Conservation (phyloP, 345 rosid genomes). For the Citrus sp. region DNA sequence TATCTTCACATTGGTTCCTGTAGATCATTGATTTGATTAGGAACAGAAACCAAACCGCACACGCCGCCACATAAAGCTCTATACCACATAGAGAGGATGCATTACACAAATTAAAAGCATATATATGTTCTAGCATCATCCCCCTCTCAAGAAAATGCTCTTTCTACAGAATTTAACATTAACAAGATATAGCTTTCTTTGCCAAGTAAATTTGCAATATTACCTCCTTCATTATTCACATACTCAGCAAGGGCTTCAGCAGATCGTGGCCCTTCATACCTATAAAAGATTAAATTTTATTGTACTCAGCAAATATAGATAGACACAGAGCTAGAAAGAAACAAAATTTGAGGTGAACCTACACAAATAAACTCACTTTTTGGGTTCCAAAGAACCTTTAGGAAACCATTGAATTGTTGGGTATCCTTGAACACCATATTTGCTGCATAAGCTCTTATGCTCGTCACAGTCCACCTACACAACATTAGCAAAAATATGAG, state of each 20-base stretch:
- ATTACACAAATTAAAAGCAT: not conserved
- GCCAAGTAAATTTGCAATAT: not conserved
- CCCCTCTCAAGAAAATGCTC: not conserved
- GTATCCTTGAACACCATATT: conserved; percentile 90
- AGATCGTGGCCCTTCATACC: conserved; percentile 89
- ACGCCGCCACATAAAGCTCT: not conserved
- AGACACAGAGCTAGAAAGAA: not conserved
- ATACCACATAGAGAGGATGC: not conserved
- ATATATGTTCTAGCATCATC: not conserved
- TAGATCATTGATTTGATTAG: conserved; percentile 11
- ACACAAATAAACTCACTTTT: conserved; percentile 56
- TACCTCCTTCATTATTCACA: conserved; percentile 95
- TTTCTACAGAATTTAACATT: not conserved
- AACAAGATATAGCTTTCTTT: not conserved
- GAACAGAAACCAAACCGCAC: not conserved
- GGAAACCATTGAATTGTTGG: conserved; percentile 98
- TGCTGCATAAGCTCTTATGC: conserved; percentile 85
- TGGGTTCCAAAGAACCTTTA: conserved; percentile 90
- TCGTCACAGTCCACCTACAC: conserved; percentile 97
- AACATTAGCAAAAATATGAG: conserved; percentile 9
- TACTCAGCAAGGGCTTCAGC: conserved; percentile 84
- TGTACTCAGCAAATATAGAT: not conserved
- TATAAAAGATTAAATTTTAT: conserved; percentile 19
- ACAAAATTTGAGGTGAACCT: not conserved
- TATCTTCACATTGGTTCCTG: conserved; percentile 92